phyloP scores from a whole-genome alignment of 164 flowering plant genomes.

The Magnolia kwangsiensis region DNA sequence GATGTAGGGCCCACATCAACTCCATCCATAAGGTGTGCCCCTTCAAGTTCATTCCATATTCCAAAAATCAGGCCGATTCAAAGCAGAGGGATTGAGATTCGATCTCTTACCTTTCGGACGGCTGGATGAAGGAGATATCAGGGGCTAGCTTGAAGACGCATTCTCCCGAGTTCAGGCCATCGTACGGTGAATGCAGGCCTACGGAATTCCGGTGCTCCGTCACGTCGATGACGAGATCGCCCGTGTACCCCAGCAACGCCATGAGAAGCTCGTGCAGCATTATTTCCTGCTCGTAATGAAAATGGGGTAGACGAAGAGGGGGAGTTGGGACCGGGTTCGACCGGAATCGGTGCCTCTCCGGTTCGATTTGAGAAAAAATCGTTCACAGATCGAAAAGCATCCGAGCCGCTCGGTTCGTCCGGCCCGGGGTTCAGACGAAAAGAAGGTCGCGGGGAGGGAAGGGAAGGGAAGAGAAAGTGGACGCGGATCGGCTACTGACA shows the following conservation, averaged over 20 bases:
- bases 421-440: neutral
- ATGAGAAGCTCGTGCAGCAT: slow-evolving; percentile 85
- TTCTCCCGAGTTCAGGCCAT: slow-evolving; percentile 44
- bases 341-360: neutral
- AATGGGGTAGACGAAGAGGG: neutral
- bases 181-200: slow-evolving; percentile 35
- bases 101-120: slow-evolving; percentile 54
- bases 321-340: neutral
- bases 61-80: no score
- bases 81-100: neutral
- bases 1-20: no score
- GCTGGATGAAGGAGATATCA: slow-evolving; percentile 72
- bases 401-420: neutral
- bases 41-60: no score
- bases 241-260: slow-evolving; percentile 87
- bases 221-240: slow-evolving; percentile 85
- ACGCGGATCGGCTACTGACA: no score
- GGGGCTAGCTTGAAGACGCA: slow-evolving; percentile 82
- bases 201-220: slow-evolving; percentile 54
- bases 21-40: no score
- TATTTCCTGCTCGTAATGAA: neutral
- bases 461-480: no score
- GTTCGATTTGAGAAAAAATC: neutral
- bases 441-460: neutral
- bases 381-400: neutral